Percentiles rank a stretch among this genome's conserved stretches.
These are phyloP conservation scores for Aspergillus caelatus DNA, from an alignment of 2,329 filamentous ascomycete species.

Conservation along the genomic window DNA sequence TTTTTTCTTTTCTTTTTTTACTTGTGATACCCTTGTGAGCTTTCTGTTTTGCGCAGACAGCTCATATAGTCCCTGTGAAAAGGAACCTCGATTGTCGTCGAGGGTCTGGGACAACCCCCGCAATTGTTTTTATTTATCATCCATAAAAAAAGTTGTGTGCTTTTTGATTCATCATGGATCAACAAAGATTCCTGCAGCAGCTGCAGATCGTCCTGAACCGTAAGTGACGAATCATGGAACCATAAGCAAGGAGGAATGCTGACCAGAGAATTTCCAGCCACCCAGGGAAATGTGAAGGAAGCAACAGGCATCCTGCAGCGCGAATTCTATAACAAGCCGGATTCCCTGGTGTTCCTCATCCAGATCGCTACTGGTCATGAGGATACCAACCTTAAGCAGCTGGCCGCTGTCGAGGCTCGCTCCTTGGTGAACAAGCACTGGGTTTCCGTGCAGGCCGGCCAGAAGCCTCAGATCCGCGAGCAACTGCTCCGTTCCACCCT, in stretches of 20 bases:
- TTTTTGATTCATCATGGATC: slow-evolving; percentile 62
- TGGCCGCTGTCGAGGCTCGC: slow-evolving; percentile 86
- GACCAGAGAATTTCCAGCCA: slow-evolving; percentile 59
- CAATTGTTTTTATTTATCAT: slow-evolving; percentile 11
- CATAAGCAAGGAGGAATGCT: slow-evolving; percentile 12
- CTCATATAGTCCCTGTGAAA: slow-evolving; percentile 26
- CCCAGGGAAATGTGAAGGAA: slow-evolving; percentile 86
- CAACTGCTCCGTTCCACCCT: slow-evolving; percentile 83
- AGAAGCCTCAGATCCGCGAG: slow-evolving; percentile 79
- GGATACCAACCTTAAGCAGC: slow-evolving; percentile 73
- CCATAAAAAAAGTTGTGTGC: slow-evolving; percentile 1
- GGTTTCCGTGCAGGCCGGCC: slow-evolving; percentile 69
- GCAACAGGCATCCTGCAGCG: slow-evolving; percentile 89
- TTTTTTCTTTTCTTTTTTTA: slow-evolving; percentile 22
- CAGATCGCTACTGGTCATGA: slow-evolving; percentile 84
- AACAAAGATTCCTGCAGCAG: slow-evolving; percentile 81
- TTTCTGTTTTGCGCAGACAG: slow-evolving; percentile 35
- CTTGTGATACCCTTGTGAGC: slow-evolving; percentile 37
- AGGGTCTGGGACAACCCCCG: slow-evolving; percentile 23
- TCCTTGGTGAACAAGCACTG: slow-evolving; percentile 86
- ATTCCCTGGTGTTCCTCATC: slow-evolving; percentile 81
- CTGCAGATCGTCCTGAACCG: slow-evolving; percentile 85
- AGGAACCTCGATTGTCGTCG: slow-evolving; percentile 16
- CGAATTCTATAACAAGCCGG: slow-evolving; percentile 85
- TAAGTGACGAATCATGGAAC: slow-evolving; percentile 53